Base-by-base conservation (phyloP, 2,329 filamentous ascomycete species). In the Alternaria sp. region DNA sequence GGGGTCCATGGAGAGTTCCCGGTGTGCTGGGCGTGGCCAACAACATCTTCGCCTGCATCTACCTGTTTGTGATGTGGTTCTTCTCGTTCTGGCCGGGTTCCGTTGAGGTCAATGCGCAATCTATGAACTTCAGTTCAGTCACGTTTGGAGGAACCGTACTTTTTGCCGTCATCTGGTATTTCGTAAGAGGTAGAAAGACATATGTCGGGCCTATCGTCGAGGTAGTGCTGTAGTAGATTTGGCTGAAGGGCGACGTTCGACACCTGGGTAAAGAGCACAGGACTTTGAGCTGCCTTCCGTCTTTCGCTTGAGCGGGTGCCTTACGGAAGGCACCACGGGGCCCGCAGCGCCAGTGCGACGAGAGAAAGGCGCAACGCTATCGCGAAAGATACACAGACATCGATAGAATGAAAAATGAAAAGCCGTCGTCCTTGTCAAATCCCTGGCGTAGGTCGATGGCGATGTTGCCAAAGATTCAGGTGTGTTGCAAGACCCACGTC, bases 181-280 rank as follows among this genome's bases (percentile, higher is more conserved):
- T 51, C 0, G n/a, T 68, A 3, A 46, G 57, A 23, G 69, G 53
- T 12, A 58, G 26, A 21, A 67, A 69, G 7, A 65, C 56, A 2
- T 76, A 77, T 40, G 60, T 53, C 4, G 68, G 70, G 8, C 68
- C 70, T 3, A 67, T 61, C 8, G 62, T 67, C 32, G 67, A 72
- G 21, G 55, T 63, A 6, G 45, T 2, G 8, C n/a, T 57, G 23
- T 56, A 61, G 45, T 46, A 10, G 15, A 0, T 8, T n/a, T 0
- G 3, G 28, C 7, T 10, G 5, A 23, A 17, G 7, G 2, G 7
- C 15, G 32, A 40, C 32, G 6, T 4, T 30, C 1, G 2, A 28
- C 26, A 28, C 6, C 11, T 30, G 5, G 28, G 28, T 30, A 12
- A 30, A 12, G 28, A 30, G 30, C 30, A 15, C 36, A 11, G 5